These are phyloP conservation scores for Adansonia rubrostipa DNA, from an alignment of 441 rosid species.

Conservation along the genomic window DNA sequence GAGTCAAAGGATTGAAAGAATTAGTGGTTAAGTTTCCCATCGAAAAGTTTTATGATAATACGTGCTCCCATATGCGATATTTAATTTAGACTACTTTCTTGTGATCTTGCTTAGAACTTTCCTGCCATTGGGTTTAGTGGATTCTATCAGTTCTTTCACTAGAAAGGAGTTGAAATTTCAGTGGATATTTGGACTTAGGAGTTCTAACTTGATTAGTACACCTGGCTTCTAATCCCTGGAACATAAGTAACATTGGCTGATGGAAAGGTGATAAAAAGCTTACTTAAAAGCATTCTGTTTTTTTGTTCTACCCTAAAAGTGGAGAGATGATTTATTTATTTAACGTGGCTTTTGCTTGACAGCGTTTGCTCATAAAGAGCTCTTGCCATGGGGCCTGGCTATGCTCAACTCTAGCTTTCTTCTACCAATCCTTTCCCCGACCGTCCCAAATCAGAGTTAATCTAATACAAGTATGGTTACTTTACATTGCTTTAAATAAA, in stretches of 20 bases:
- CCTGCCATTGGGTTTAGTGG: constrained; percentile 12
- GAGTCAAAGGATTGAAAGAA: not conserved
- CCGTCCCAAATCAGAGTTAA: not conserved
- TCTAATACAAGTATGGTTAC: not conserved
- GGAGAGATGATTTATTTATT: not conserved
- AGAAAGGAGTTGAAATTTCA: constrained; percentile 1
- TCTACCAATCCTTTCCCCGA: not conserved
- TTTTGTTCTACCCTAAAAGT: not conserved
- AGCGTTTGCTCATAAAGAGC: not conserved
- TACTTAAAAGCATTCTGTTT: not conserved
- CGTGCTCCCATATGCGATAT: not conserved
- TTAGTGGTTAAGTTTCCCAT: not conserved
- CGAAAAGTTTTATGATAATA: too few relatives aligned
- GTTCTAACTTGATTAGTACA: not conserved
- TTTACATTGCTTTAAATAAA: not conserved
- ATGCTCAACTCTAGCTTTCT: not conserved
- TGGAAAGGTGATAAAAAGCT: not conserved
- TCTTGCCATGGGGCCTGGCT: not conserved
- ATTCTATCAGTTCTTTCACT: constrained; percentile 23
- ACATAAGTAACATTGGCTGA: not conserved
- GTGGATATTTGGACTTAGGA: not conserved
- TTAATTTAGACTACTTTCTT: not conserved
- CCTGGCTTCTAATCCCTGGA: not conserved
- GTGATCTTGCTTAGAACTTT: not conserved
- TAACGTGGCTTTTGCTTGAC: not conserved